These are phyloP conservation scores for Rutstroemia sydowiana DNA, from an alignment of 2,329 filamentous ascomycete genomes.

Conservation along the genomic window DNA sequence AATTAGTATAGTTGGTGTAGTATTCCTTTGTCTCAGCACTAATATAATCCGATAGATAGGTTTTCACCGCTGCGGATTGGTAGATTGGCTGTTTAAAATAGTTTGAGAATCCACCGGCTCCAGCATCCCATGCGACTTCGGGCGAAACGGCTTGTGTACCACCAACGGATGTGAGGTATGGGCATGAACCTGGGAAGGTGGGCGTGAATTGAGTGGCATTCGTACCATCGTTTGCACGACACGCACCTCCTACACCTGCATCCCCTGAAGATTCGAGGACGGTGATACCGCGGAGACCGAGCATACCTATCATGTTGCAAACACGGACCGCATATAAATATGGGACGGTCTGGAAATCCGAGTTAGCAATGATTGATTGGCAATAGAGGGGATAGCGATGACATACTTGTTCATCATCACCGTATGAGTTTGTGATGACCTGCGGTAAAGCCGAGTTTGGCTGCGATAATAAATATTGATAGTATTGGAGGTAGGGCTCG, in stretches of 20 bases:
- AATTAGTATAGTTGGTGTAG: conserved; percentile 40
- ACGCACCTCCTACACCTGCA: conserved; percentile 40
- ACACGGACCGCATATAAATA: conserved; percentile 44
- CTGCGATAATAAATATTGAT: conserved; percentile 44
- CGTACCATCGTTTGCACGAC: conserved; percentile 47
- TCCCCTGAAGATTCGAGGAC: conserved; percentile 47
- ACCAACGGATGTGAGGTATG: conserved; percentile 26
- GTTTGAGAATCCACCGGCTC: conserved; percentile 46
- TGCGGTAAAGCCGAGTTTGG: conserved; percentile 40
- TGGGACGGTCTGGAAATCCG: conserved; percentile 38
- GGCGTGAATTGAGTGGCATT: conserved; percentile 47
- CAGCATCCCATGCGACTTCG: conserved; percentile 38
- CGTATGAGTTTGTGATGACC: conserved; percentile 51
- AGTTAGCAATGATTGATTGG: not conserved
- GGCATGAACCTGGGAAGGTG: conserved; percentile 44
- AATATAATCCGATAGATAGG: conserved; percentile 33
- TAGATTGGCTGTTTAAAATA: conserved; percentile 40
- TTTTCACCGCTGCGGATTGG: conserved; percentile 36
- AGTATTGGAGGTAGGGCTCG: conserved; percentile 51
- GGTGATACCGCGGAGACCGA: conserved; percentile 46
- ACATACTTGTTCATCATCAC: conserved; percentile 43
- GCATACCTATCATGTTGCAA: conserved; percentile 45
- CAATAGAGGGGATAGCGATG: not conserved
- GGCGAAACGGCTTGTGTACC: conserved; percentile 21
- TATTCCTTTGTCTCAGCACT: conserved; percentile 33